A percentile compares a stretch with the other conserved stretches of the same genome.
Evolutionary conservation across 2,329 filamentous ascomycete genomes (phyloP).

Genomic region (Aspergillus sp.): DNA sequence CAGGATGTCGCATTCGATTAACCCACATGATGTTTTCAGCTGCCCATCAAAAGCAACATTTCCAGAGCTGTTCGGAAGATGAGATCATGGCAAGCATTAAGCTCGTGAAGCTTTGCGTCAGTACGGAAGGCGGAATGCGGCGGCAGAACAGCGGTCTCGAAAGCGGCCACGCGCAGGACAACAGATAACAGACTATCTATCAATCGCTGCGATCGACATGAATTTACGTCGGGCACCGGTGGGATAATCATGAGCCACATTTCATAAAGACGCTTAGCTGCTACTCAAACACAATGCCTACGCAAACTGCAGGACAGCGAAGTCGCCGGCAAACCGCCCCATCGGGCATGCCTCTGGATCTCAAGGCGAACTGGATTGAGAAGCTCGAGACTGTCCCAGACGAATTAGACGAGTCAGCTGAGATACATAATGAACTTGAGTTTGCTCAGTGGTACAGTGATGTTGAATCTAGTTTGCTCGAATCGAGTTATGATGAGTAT

Average conservation of each 20-base stretch:
- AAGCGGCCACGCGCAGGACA: conserved; percentile 22
- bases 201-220: neutral
- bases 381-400: conserved; percentile 16
- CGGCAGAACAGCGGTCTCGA: conserved; percentile 34
- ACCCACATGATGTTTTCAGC: conserved; percentile 27
- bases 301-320: conserved; percentile 32
- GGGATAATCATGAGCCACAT: neutral
- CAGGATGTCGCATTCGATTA: conserved; percentile 26
- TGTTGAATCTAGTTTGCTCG: conserved; percentile 67
- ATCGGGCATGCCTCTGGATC: conserved; percentile 32
- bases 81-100: neutral
- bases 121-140: conserved; percentile 25
- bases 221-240: neutral
- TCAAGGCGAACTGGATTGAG: conserved; percentile 23
- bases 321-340: conserved; percentile 39
- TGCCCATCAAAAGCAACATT: conserved; percentile 6
- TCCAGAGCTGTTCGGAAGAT: neutral
- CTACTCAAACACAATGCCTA: conserved; percentile 24
- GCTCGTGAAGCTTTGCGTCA: conserved; percentile 29
- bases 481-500: conserved; percentile 83
- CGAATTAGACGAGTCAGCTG: conserved; percentile 24
- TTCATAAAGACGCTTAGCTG: neutral
- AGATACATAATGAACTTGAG: conserved; percentile 59
- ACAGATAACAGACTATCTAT: neutral
- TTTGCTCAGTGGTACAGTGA: conserved; percentile 60